Evolutionary conservation across 495 filamentous ascomycete genomes (phyloP), one percentile per base, ranked within the genome.

Genomic region (Aspergillus nanangensis): DNA sequence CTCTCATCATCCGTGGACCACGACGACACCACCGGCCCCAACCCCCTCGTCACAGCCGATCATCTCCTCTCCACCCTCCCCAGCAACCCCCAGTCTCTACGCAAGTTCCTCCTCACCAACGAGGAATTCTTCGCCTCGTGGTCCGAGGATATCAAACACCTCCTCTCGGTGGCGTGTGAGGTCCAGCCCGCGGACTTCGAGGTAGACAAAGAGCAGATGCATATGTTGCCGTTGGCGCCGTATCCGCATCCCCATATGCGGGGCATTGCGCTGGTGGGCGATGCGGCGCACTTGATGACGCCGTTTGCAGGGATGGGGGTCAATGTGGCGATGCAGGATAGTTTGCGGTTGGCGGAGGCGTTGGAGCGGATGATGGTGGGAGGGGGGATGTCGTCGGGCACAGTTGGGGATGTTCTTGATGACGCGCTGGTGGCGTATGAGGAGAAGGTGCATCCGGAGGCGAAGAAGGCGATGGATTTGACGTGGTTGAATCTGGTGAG

Each of bases 281-380:
- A 84, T 59, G 76, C 81, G 5, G 81, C 81, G 8, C 79, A 85
- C 51, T 48, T 83, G 4, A 81, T 80, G 78, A 75, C 72, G 3
- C 80, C 79, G 0, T 82, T 77, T 51, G 76, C 74, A 0, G 81
- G 81, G 4, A 75, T 75, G 8, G 81, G 81, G 1, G 77, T 83
- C 15, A 82, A 85, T 41, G 49, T 76, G 3, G 80, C 76, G 0
- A 69, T 83, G 59, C 58, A 67, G 40, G 81, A 86, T 53, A 74
- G 81, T 4, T 51, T 81, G 54, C 59, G 67, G 33, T 62, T 84
- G 7, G 67, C 74, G 8, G 52, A 61, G 20, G 58, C 48, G 0
- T 72, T 74, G 21, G 55, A 63, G 31, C 2, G 32, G n/a, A 34
- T 17, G 3, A 34, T 14, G 11, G 4, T 17, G 18, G 32, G 32